These are phyloP conservation scores for Fusarium verticillioides DNA, from an alignment of 2,329 filamentous ascomycete species.

Conservation along the genomic window DNA sequence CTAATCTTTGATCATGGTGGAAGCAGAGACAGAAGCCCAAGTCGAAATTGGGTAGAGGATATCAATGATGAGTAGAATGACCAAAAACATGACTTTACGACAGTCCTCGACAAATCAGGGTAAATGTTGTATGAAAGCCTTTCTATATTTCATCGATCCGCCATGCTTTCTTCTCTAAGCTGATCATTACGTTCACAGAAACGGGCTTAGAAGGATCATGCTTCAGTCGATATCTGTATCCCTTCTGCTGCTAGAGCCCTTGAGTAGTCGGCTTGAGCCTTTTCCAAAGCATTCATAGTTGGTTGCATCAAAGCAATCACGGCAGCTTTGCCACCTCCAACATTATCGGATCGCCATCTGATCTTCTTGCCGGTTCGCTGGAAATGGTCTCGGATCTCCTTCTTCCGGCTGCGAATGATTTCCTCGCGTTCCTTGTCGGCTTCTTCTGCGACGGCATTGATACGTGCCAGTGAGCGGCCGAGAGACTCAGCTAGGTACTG, in stretches of 20 bases:
- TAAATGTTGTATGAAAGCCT: not conserved
- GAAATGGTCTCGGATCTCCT: slow-evolving; percentile 76
- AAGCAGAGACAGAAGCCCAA: not conserved
- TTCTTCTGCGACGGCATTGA: slow-evolving; percentile 81
- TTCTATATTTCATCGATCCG: not conserved
- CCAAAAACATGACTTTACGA: not conserved
- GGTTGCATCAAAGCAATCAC: slow-evolving; percentile 82
- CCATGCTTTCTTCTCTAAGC: not conserved
- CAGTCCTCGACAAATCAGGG: not conserved
- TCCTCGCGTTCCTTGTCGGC: slow-evolving; percentile 79
- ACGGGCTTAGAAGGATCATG: not conserved
- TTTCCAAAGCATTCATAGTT: slow-evolving; percentile 75
- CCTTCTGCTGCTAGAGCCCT: slow-evolving; percentile 75
- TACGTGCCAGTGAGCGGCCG: slow-evolving; percentile 78
- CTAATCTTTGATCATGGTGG: not conserved
- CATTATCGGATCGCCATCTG: slow-evolving; percentile 72
- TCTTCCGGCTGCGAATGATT: slow-evolving; percentile 73
- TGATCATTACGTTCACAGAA: not conserved
- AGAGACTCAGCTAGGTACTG: slow-evolving; percentile 86
- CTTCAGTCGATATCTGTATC: slow-evolving; percentile 60
- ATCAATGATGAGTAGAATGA: not conserved
- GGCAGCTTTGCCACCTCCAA: slow-evolving; percentile 79
- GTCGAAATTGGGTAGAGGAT: not conserved
- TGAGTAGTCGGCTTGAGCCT: slow-evolving; percentile 77
- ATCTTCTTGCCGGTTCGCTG: slow-evolving; percentile 79